phyloP scores from a whole-genome alignment of 2,329 filamentous ascomycete species.

The Trichoderma cornu-damae region DNA sequence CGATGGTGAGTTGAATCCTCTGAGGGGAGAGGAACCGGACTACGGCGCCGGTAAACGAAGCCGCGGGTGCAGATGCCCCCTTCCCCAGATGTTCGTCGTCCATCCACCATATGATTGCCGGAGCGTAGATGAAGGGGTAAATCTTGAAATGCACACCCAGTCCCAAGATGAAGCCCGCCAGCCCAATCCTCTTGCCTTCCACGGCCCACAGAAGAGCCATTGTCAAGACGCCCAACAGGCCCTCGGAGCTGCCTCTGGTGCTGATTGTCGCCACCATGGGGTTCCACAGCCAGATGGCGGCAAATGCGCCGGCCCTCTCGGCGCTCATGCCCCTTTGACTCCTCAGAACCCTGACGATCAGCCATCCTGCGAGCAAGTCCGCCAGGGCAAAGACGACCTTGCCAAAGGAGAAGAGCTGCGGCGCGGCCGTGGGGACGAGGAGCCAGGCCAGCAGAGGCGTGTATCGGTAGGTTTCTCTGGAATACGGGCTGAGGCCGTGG shows the following conservation, averaged over 20 bases:
- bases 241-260: slow-evolving; percentile 90
- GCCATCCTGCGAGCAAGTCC: slow-evolving; percentile 78
- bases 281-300: slow-evolving; percentile 88
- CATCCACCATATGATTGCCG: slow-evolving; percentile 76
- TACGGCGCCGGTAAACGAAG: slow-evolving; percentile 26
- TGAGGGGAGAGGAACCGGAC: slow-evolving; percentile 46
- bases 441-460: slow-evolving; percentile 92
- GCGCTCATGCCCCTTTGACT: slow-evolving; percentile 41
- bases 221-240: slow-evolving; percentile 78
- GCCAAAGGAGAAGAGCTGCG: slow-evolving; percentile 70
- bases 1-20: slow-evolving; percentile 53
- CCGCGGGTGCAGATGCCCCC: not conserved
- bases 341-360: slow-evolving; percentile 49
- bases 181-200: slow-evolving; percentile 51
- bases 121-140: slow-evolving; percentile 93
- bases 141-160: slow-evolving; percentile 96
- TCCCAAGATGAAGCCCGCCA: slow-evolving; percentile 73
- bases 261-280: slow-evolving; percentile 98
- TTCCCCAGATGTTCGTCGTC: slow-evolving; percentile 47
- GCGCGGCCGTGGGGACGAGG: slow-evolving; percentile 66
- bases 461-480: slow-evolving; percentile 91
- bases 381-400: slow-evolving; percentile 81
- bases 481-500: slow-evolving; percentile 69
- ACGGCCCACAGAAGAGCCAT: slow-evolving; percentile 80
- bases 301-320: slow-evolving; percentile 63